Base-by-base conservation (phyloP, 2,329 filamentous ascomycete genomes). In the Didymella lethalis region DNA sequence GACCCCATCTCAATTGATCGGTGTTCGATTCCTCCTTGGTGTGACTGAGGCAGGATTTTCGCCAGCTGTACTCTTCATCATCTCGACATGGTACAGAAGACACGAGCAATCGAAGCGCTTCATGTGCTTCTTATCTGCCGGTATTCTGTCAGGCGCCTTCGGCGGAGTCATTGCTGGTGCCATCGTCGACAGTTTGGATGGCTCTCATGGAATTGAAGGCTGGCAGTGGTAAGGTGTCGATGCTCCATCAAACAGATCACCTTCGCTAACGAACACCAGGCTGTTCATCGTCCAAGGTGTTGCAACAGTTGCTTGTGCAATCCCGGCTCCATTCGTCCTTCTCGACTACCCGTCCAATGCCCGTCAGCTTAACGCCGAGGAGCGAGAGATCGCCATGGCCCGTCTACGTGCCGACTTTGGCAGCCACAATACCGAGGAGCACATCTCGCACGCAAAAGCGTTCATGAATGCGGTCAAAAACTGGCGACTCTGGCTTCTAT, bases 331-430 rank as follows among this genome's bases (percentile, higher is more conserved):
- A 1, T 71, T 71, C 48, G 61, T 68, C 23, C 63, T 69, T 16
- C 62, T 69, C 44, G 68, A 71, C 32, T 71, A 66, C 46, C 67
- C 69, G 12, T 66, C 76, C 2, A 75, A 75, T 2, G 81, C 80
- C 0, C 68, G 70, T 32, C 81, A 81, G 76, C 70, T 83, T 11
- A 79, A 64, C 2, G 69, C 70, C 0, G 75, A 78, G 3, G 80
- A 84, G 66, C 77, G 77, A n/a, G 74, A 81, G 45, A 49, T 70
- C 7, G 67, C 67, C 7, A 55, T 68, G 45, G 67, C 68, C 14
- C 66, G 69, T 16, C 54, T 72, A 59, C 18, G 66, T 66, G 58
- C 68, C 5, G 64, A 63, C 11, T 59, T 62, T 6, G 64, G 65
- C 11, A 65, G 63, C 34, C 52, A 63, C 28, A 65, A 66, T 26